Evolutionary conservation across 78 protist species (phyloP).

Genomic region (Dictyostelium firmibasis): DNA sequence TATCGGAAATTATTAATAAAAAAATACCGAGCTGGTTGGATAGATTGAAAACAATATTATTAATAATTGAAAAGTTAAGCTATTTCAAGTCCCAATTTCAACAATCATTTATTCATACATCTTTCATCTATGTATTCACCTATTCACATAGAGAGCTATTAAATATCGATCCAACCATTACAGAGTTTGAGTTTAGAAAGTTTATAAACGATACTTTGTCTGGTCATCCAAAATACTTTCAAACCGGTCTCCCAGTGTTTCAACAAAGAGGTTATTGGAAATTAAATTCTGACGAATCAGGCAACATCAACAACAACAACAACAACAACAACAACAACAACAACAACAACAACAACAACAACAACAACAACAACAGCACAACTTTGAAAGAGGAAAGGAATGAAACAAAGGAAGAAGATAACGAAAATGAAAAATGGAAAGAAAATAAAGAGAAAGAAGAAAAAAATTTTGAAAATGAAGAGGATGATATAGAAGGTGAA

Average conservation of each 20-base stretch:
- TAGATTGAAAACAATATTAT: background rate
- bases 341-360: background rate
- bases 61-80: background rate
- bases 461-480: background rate
- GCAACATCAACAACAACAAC: too few species aligned
- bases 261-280: conserved; percentile 11
- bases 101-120: background rate
- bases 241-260: background rate
- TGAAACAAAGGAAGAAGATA: background rate
- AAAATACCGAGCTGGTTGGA: background rate
- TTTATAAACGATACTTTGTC: background rate
- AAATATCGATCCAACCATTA: background rate
- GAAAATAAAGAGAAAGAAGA: too few species aligned
- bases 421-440: too few species aligned
- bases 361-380: too few species aligned
- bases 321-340: background rate
- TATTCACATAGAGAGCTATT: background rate
- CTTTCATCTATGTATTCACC: background rate
- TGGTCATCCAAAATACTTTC: background rate
- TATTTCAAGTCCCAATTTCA: background rate
- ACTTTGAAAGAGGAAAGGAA: background rate
- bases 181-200: background rate
- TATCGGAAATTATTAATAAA: background rate
- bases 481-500: background rate
- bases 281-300: background rate